Conservation (phyloP, 108 stramenopile genomes). For the Stephanodiscus triporus region DNA sequence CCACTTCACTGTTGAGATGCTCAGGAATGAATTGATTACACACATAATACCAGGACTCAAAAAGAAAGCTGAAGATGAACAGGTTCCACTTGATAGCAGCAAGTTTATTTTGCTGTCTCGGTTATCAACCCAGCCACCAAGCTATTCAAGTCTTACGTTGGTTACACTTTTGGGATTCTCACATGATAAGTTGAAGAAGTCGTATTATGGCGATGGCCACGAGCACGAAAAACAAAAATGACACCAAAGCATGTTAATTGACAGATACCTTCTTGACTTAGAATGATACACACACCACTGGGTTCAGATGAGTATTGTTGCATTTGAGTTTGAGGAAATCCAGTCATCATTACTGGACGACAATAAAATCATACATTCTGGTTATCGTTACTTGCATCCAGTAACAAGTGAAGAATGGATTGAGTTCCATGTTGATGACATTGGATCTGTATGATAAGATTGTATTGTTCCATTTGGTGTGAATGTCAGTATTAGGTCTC, state of each 20-base stretch:
- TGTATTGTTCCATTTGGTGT: not conserved
- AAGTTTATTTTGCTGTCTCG: not conserved
- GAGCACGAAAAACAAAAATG: not conserved
- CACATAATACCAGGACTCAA: not conserved
- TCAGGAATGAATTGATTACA: conserved; percentile 10
- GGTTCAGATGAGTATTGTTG: not conserved
- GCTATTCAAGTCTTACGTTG: not conserved
- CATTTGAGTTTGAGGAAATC: not conserved
- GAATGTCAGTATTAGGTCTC: not conserved
- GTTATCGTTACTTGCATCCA: not conserved
- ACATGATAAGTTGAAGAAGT: not conserved
- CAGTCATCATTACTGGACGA: not conserved
- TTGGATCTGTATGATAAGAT: not conserved
- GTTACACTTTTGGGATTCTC: not conserved
- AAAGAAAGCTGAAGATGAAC: not conserved
- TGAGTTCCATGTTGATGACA: conserved; percentile 9
- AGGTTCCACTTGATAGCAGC: not conserved
- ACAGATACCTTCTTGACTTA: not conserved
- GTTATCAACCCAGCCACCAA: conserved; percentile 1
- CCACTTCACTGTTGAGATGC: conserved; percentile 9
- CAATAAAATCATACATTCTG: not conserved
- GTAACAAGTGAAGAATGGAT: not conserved
- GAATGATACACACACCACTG: not conserved
- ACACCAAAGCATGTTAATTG: not conserved
- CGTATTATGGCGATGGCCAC: conserved; percentile 7